Percentiles rank a stretch among this genome's conserved stretches.
phyloP scores from a whole-genome alignment of 768 basidiomycete species.

The Leccinum ochraceum region DNA sequence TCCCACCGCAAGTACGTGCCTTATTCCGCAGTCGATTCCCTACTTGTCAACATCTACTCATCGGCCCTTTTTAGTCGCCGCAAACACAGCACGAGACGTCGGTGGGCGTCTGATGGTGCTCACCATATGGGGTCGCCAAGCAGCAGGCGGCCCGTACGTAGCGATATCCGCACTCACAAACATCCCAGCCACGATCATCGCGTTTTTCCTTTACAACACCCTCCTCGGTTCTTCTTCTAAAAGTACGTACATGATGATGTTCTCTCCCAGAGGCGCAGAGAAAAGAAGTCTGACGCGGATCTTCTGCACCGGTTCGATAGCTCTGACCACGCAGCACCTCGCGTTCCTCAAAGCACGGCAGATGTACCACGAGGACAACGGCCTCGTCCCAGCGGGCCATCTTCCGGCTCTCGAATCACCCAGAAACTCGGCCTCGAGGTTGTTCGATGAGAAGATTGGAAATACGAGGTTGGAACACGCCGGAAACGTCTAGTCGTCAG shows the following conservation, averaged over 20 bases:
- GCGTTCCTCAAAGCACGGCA: constrained; percentile 24
- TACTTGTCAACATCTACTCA: not conserved
- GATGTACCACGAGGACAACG: constrained; percentile 28
- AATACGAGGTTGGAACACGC: not conserved
- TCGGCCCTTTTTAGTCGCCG: constrained; percentile 42
- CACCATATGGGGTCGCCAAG: constrained; percentile 58
- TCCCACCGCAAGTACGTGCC: constrained; percentile 43
- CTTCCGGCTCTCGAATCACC: constrained; percentile 17
- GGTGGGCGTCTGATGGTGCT: constrained; percentile 63
- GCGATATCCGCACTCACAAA: constrained; percentile 67
- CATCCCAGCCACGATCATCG: constrained; percentile 62
- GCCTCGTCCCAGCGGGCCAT: constrained; percentile 23
- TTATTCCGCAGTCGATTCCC: not conserved
- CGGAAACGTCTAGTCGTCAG: constrained; percentile 17
- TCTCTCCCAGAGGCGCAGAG: constrained; percentile 1
- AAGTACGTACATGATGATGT: constrained; percentile 40
- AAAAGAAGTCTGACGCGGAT: constrained; percentile 13
- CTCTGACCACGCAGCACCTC: constrained; percentile 25
- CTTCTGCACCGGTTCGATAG: constrained; percentile 13
- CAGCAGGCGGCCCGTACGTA: constrained; percentile 55
- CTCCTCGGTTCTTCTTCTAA: constrained; percentile 60
- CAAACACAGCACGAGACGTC: constrained; percentile 70
- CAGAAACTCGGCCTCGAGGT: constrained; percentile 8
- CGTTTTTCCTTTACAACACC: constrained; percentile 53
- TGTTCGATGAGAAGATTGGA: constrained; percentile 13